Conservation (phyloP, 73 alveolate genomes). For the Stentor roeselii region DNA sequence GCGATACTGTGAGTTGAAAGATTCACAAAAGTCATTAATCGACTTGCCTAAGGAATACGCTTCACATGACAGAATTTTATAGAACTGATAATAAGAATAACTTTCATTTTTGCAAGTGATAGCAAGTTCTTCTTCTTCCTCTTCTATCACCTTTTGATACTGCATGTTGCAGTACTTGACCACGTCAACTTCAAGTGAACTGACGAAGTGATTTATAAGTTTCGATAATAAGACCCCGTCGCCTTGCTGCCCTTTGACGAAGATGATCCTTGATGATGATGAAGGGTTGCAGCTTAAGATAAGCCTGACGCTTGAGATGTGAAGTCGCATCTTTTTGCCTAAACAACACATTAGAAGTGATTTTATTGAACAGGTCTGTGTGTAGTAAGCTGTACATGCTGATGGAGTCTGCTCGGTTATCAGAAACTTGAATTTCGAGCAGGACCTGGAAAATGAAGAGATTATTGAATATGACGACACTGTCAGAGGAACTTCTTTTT, state of each 20-base stretch:
- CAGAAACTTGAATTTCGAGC: background rate
- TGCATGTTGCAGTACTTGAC: too few relatives aligned
- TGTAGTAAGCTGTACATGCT: background rate
- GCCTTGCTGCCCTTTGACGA: background rate
- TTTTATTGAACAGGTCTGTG: background rate
- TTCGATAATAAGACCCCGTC: background rate
- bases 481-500: background rate
- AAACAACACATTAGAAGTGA: background rate
- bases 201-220: background rate
- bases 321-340: background rate
- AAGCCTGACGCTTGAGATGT: background rate
- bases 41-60: conserved; percentile 17
- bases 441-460: background rate
- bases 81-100: conserved; percentile 21
- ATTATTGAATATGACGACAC: background rate
- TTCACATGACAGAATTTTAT: conserved; percentile 20
- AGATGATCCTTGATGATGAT: background rate
- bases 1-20: conserved; percentile 10
- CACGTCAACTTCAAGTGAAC: background rate
- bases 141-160: background rate
- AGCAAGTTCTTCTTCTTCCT: conserved; percentile 24
- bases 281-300: background rate
- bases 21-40: background rate
- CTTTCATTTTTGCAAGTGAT: conserved; percentile 26
- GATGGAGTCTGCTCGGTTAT: background rate